Evolutionary conservation across 495 filamentous ascomycete species (phyloP).

Genomic region (Cercophora samala): DNA sequence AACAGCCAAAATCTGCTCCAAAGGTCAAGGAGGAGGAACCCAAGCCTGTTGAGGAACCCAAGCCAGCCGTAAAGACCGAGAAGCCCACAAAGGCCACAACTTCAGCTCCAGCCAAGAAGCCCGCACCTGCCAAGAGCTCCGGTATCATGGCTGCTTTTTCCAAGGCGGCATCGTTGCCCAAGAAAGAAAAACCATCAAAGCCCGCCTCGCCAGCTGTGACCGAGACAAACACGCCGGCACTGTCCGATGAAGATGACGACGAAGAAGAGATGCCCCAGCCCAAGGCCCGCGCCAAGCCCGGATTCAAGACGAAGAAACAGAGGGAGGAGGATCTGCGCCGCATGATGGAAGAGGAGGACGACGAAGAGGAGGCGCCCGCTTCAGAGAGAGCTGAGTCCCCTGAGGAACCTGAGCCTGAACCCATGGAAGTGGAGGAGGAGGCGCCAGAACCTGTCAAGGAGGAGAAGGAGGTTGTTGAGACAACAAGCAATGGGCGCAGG

Average conservation of each 20-base stretch:
- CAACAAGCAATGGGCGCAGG: conserved; percentile 61
- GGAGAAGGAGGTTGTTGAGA: conserved; percentile 53
- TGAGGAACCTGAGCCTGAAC: conserved; percentile 25
- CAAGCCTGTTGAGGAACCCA: conserved; percentile 28
- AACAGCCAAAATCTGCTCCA: conserved; percentile 21
- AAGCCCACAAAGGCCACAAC: conserved; percentile 12
- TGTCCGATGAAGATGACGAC: conserved; percentile 63
- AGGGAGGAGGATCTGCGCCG: conserved; percentile 68
- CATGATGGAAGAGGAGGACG: conserved; percentile 88
- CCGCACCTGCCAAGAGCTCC: conserved; percentile 32
- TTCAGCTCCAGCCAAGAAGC: conserved; percentile 40
- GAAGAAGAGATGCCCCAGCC: conserved; percentile 46
- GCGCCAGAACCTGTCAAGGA: conserved; percentile 36
- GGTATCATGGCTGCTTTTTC: conserved; percentile 83
- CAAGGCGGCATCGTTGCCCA: conserved; percentile 67
- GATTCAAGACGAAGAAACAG: conserved; percentile 61
- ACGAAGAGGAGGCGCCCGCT: conserved; percentile 42
- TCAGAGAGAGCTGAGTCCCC: conserved; percentile 59
- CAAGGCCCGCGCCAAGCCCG: conserved; percentile 34
- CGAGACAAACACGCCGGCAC: conserved; percentile 58
- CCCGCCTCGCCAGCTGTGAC: conserved; percentile 46
- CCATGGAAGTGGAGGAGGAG: conserved; percentile 23
- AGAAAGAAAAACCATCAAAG: conserved; percentile 47
- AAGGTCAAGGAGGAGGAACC: conserved; percentile 37
- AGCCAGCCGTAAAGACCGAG: conserved; percentile 26